phyloP scores from a whole-genome alignment of 2,329 filamentous ascomycete genomes.

The Pseudogymnoascus sp. region DNA sequence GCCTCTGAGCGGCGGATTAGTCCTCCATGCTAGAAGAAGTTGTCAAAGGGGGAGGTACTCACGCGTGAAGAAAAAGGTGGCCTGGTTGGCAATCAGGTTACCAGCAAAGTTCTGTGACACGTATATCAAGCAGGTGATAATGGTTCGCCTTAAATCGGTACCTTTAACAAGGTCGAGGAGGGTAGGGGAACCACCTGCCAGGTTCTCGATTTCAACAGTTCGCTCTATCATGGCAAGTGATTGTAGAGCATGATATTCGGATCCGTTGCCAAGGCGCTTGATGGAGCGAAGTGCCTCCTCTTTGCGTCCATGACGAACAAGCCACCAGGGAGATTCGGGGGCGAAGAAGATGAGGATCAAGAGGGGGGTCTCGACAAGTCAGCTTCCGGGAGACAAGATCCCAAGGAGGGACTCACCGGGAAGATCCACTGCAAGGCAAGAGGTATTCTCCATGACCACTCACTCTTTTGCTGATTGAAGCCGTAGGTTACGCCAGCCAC shows the following conservation, averaged over 20 bases:
- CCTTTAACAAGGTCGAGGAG: slow-evolving; percentile 47
- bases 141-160: slow-evolving; percentile 44
- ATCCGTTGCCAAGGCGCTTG: slow-evolving; percentile 39
- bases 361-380: slow-evolving; percentile 37
- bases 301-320: slow-evolving; percentile 37
- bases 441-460: slow-evolving; percentile 37
- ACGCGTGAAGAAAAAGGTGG: slow-evolving; percentile 49
- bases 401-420: slow-evolving; percentile 25
- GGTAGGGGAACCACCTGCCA: slow-evolving; percentile 31
- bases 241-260: slow-evolving; percentile 33
- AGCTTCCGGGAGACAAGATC: neutral
- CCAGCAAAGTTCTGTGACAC: slow-evolving; percentile 52
- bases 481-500: slow-evolving; percentile 46
- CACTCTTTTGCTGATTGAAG: slow-evolving; percentile 36
- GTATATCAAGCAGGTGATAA: slow-evolving; percentile 49
- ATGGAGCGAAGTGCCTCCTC: slow-evolving; percentile 37
- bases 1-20: slow-evolving; percentile 26
- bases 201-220: slow-evolving; percentile 45
- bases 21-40: slow-evolving; percentile 17
- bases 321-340: slow-evolving; percentile 41
- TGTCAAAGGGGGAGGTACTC: slow-evolving; percentile 9
- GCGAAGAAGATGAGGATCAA: slow-evolving; percentile 42
- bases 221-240: slow-evolving; percentile 52
- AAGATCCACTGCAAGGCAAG: slow-evolving; percentile 53
- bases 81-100: slow-evolving; percentile 56